Percentiles rank a stretch among this genome's conserved stretches.
phyloP scores from a whole-genome alignment of 331 rosid genomes.

The Ulmus americana region DNA sequence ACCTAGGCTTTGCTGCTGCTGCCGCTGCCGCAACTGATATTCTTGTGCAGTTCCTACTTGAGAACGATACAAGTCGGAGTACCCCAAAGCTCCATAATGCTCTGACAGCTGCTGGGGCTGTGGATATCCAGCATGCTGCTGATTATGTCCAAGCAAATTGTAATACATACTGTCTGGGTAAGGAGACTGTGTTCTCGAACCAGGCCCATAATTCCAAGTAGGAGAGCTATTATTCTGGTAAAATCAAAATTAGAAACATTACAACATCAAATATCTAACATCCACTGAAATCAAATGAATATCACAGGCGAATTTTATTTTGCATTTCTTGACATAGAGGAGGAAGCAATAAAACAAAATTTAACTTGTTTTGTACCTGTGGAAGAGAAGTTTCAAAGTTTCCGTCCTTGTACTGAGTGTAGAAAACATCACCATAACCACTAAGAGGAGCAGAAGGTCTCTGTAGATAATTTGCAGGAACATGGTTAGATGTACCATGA shows the following conservation, averaged over 20 bases:
- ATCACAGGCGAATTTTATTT: neutral
- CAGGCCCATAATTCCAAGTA: constrained; percentile 24
- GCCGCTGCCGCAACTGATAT: neutral
- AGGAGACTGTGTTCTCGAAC: constrained; percentile 26
- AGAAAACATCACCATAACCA: constrained; percentile 36
- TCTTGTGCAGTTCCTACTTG: constrained; percentile 26
- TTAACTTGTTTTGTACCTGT: constrained; percentile 31
- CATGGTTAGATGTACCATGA: constrained; percentile 30
- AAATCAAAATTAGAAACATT: neutral
- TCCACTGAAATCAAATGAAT: neutral
- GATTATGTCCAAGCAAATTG: constrained; percentile 31
- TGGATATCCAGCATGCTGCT: constrained; percentile 18
- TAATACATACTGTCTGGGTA: constrained; percentile 25
- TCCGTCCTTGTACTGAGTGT: constrained; percentile 37
- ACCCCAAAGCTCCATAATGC: constrained; percentile 28
- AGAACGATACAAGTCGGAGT: constrained; percentile 28
- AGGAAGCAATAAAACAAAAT: neutral
- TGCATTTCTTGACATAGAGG: neutral
- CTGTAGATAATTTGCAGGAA: constrained; percentile 29
- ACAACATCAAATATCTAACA: neutral
- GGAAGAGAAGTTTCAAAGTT: constrained; percentile 30
- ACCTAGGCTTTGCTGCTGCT: constrained; percentile 20
- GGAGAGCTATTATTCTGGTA: constrained; percentile 36
- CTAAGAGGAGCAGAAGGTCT: constrained; percentile 31
- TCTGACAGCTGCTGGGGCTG: constrained; percentile 27